Evolutionary conservation across 2,329 filamentous ascomycete species (phyloP).

Genomic region (Corynespora cassiicola): DNA sequence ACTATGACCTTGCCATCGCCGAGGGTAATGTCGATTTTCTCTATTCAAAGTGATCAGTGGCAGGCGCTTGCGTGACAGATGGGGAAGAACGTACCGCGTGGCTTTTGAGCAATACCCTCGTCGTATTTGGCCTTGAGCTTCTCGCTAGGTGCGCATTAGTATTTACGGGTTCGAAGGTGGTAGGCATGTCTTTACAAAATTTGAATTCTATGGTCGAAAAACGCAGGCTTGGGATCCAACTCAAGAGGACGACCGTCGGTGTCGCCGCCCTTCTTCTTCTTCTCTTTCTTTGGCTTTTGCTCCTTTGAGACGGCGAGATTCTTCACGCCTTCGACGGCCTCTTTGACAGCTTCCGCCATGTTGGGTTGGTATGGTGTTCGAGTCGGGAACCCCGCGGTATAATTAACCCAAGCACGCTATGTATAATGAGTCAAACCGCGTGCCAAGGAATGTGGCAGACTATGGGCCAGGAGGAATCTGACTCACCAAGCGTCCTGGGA

Average conservation of each 20-base stretch:
- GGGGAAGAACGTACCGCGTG: conserved; percentile 55
- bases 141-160: conserved; percentile 56
- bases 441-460: conserved; percentile 17
- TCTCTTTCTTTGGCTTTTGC: conserved; percentile 47
- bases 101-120: conserved; percentile 73
- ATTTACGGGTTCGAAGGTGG: neutral
- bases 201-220: conserved; percentile 81
- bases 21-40: conserved; percentile 76
- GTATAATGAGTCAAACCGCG: conserved; percentile 33
- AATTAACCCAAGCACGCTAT: conserved; percentile 19
- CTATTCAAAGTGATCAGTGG: conserved; percentile 36
- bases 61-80: conserved; percentile 12
- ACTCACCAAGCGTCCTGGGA: too few species aligned
- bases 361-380: conserved; percentile 25
- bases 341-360: conserved; percentile 58
- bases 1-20: conserved; percentile 73
- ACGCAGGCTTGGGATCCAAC: conserved; percentile 68
- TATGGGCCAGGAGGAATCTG: too few species aligned
- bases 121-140: conserved; percentile 84
- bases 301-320: conserved; percentile 59
- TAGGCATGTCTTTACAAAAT: conserved; percentile 66
- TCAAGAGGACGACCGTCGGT: conserved; percentile 53
- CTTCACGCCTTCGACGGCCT: conserved; percentile 65
- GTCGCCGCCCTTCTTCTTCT: conserved; percentile 54
- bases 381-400: conserved; percentile 29